Conservation (phyloP, 1,139 yeast genomes). For the Kluyveromyces marxianus region DNA sequence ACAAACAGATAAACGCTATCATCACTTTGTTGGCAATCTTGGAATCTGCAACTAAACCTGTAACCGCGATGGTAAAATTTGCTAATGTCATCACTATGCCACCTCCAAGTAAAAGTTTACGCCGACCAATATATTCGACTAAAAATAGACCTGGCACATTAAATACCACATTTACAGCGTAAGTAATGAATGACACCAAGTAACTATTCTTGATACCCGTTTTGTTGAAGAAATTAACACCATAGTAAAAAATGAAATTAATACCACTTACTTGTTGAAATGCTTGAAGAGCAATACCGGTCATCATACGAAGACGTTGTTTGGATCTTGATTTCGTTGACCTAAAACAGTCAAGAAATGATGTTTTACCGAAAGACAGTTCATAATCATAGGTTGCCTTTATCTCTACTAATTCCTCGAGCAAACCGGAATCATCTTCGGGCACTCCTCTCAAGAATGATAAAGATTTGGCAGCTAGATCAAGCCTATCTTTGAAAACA, state of each 20-base stretch:
- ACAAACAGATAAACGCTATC: constrained; percentile 73
- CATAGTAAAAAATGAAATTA: constrained; percentile 72
- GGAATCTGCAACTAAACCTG: constrained; percentile 49
- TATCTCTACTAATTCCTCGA: constrained; percentile 71
- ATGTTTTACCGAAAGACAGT: constrained; percentile 50
- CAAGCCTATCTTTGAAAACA: constrained; percentile 54
- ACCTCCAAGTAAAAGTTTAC: constrained; percentile 53
- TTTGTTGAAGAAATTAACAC: constrained; percentile 61
- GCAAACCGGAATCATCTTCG: constrained; percentile 51
- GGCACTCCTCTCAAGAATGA: constrained; percentile 58
- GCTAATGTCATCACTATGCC: constrained; percentile 58
- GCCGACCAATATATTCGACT: constrained; percentile 61
- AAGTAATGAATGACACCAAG: constrained; percentile 60
- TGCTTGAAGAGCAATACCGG: constrained; percentile 64
- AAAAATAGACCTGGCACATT: constrained; percentile 66
- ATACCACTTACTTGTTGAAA: constrained; percentile 75
- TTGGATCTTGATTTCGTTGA: constrained; percentile 60
- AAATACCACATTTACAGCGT: constrained; percentile 61
- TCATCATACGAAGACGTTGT: constrained; percentile 54
- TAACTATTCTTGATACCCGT: constrained; percentile 57
- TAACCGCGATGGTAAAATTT: constrained; percentile 57
- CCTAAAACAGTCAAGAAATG: constrained; percentile 54
- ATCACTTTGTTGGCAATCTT: constrained; percentile 54
- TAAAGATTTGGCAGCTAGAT: constrained; percentile 52
- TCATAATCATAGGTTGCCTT: constrained; percentile 75